Conservation (phyloP, 176 grass and related monocot species). For the Thinopyrum elongatum region DNA sequence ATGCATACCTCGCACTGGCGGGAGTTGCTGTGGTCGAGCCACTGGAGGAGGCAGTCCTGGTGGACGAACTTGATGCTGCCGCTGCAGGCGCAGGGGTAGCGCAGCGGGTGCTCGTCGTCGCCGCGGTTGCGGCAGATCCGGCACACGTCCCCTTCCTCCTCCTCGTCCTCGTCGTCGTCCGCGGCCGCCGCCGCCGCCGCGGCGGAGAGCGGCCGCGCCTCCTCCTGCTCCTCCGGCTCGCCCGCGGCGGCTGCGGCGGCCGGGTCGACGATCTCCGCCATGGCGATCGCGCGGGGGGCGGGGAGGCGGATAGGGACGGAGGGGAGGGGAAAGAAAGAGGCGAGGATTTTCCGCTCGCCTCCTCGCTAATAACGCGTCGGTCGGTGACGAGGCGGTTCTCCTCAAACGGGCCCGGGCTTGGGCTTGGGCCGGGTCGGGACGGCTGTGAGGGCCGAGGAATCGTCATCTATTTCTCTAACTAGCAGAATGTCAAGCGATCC, state of each 20-base stretch:
- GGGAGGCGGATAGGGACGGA: not conserved
- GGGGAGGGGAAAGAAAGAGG: constrained; percentile 16
- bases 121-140: constrained; percentile 99
- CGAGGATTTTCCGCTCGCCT: constrained; percentile 3
- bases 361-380: constrained; percentile 39
- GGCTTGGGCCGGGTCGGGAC: not conserved
- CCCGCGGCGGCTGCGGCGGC: not conserved
- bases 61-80: constrained; percentile 99
- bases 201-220: constrained; percentile 30
- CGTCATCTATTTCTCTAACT: too few species aligned
- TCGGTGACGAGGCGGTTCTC: not conserved
- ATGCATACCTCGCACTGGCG: constrained; percentile 91
- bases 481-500: too few species aligned
- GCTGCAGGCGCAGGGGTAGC: constrained; percentile 97
- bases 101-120: constrained; percentile 77
- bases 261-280: constrained; percentile 41
- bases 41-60: constrained; percentile 99
- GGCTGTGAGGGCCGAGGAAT: too few species aligned
- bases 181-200: not conserved
- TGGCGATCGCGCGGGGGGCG: constrained; percentile 15
- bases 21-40: constrained; percentile 98
- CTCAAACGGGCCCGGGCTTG: not conserved
- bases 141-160: constrained; percentile 85
- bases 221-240: constrained; percentile 30
- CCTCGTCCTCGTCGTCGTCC: constrained; percentile 54